phyloP scores from a whole-genome alignment of 1,284 basidiomycete genomes.

The Stereum hirsutum region DNA sequence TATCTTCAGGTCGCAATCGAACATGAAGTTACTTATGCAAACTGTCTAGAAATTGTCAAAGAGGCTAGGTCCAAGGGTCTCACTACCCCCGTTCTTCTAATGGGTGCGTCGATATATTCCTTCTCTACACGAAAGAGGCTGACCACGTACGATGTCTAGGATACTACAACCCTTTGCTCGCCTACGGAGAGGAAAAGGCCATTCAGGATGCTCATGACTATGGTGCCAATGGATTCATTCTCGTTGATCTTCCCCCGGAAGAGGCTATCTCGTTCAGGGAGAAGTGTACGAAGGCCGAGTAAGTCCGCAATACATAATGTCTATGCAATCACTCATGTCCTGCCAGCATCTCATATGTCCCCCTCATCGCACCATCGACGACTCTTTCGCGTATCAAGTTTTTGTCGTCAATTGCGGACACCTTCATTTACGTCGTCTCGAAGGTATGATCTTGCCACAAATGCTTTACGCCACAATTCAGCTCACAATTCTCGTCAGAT shows the following conservation, averaged over 20 bases:
- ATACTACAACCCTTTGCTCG: slow-evolving; percentile 93
- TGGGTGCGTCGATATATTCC: slow-evolving; percentile 53
- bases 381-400: slow-evolving; percentile 83
- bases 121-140: background rate
- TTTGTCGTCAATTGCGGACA: slow-evolving; percentile 87
- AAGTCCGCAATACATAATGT: slow-evolving; percentile 20
- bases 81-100: slow-evolving; percentile 82
- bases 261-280: slow-evolving; percentile 88
- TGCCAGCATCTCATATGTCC: slow-evolving; percentile 87
- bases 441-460: slow-evolving; percentile 42
- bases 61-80: slow-evolving; percentile 80
- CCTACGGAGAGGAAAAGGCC: slow-evolving; percentile 92
- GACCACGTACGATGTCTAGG: slow-evolving; percentile 41
- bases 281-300: slow-evolving; percentile 80
- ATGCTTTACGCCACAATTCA: background rate
- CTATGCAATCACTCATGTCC: background rate
- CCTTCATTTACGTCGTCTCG: slow-evolving; percentile 96
- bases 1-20: slow-evolving; percentile 68
- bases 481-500: slow-evolving; percentile 45
- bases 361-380: slow-evolving; percentile 93
- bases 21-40: slow-evolving; percentile 70
- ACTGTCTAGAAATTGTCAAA: slow-evolving; percentile 68
- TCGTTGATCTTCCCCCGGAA: slow-evolving; percentile 97
- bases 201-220: slow-evolving; percentile 83
- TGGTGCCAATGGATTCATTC: slow-evolving; percentile 95